Evolutionary conservation across 129 eudicot species (phyloP), one percentile per base, ranked within the genome.

Genomic region (Logfia minima): DNA sequence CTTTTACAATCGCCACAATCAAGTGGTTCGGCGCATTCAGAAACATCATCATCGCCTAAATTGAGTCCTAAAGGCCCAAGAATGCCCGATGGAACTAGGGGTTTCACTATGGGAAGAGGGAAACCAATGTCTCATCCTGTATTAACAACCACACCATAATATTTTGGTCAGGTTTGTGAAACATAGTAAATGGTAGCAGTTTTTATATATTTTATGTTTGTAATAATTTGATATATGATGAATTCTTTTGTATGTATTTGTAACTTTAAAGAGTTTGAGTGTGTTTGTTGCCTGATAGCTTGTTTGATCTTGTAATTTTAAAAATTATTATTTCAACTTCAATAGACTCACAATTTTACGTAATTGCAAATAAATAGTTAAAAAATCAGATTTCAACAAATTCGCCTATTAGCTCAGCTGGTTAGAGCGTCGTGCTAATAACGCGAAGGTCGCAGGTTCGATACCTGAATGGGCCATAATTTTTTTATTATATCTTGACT

Each of bases 381-480:
- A 31, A 31, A 31, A 31, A 31, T 31, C 34, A 31, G 4, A 31
- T 31, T 31, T 31, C 34, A 31, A 31, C 34, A 31, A 31, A 31
- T 31, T 31, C n/a, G 93, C 96, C 93, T 59, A 90, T 90, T 90
- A 90, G 91, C 96, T 90, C 93, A 90, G 96, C 18, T 88, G 91
- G 96, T 90, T 88, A 90, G 96, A 90, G 93, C 91, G 93, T 90
- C 90, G 93, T 90, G 96, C 93, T 90, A 90, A 88, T 90, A 90
- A 88, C 91, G 89, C 93, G 90, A 88, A 92, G 96, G 96, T 88
- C 92, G 92, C 96, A 90, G 90, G 93, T 90, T 92, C 96, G 96
- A 92, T 82, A 90, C 96, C 89, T 92, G 93, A 90, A 92, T 92
- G 85, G 96, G 96, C 96, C 93, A 83, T 18, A 2, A n/a, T n/a